Evolutionary conservation across 305 asterid genomes (phyloP), one percentile per base, ranked within the genome.

Genomic region (Stenogyne calaminthoides): DNA sequence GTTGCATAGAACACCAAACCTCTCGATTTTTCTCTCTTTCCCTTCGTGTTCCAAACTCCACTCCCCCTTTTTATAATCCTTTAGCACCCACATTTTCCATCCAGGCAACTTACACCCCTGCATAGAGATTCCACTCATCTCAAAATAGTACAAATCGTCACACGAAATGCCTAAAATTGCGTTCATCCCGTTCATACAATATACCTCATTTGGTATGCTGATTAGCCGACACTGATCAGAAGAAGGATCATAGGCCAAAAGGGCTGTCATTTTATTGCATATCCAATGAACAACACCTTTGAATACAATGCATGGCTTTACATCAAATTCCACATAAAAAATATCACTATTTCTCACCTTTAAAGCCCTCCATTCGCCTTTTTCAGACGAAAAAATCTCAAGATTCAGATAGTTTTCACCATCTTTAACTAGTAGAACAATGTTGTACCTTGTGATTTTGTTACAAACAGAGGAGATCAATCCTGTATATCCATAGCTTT

Each of bases 81-180:
- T 47, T 65, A 80, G 27, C 67, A 76, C 70, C 81, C 84, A 80
- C 67, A 80, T 14, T 64, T 80, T 80, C 84, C 84, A 80, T 3
- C 75, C 57, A 1, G 81, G 79, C 3, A 80, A 42, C 5, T 65
- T 70, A 9, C 6, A 40, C 18, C 37, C 65, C 19, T 60, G 19
- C 1, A 70, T 64, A 5, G 39, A 66, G 29, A 80, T 61, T 1
- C 79, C 4, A 22, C 36, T 34, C 64, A 65, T 74, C 72, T 77
- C 77, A 67, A 80, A 80, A 51, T 80, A 73, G 71, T 36, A 74
- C 8, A 77, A 46, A 0, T 74, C 9, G 19, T 64, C 79, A 12
- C 74, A 20, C 42, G 80, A 80, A 1, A 71, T 52, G 25, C 81
- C 84, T 59, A 80, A 44, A 52, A 77, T 14, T 3, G 80, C 32